phyloP scores from a whole-genome alignment of 2,329 filamentous ascomycete genomes.

The Parasarocladium wereldwijsianum region DNA sequence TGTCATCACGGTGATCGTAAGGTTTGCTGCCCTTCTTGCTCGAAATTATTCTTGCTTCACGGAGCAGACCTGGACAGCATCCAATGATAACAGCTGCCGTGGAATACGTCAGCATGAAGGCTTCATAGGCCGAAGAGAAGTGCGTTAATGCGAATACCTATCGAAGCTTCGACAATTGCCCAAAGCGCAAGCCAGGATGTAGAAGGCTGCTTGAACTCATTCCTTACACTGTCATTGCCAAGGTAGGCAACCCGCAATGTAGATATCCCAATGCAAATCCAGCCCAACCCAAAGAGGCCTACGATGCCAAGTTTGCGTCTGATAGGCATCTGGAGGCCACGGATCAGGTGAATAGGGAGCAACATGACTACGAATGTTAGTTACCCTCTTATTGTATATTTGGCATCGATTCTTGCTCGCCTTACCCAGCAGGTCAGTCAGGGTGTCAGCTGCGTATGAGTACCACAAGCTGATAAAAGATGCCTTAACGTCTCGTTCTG shows the following conservation, averaged over 20 bases:
- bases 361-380: conserved; percentile 6
- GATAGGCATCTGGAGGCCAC: conserved; percentile 6
- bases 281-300: conserved; percentile 8
- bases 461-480: conserved; percentile 8
- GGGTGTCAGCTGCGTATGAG: conserved; percentile 7
- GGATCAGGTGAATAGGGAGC: conserved; percentile 6
- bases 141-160: conserved; percentile 2
- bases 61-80: conserved; percentile 6
- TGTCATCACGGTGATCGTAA: conserved; percentile 3
- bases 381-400: background rate
- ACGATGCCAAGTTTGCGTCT: conserved; percentile 7
- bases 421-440: conserved; percentile 8
- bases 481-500: conserved; percentile 6
- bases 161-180: conserved; percentile 6
- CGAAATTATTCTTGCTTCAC: conserved; percentile 5
- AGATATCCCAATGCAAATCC: conserved; percentile 8
- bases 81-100: conserved; percentile 7
- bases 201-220: conserved; percentile 5
- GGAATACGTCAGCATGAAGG: background rate
- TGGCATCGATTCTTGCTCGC: background rate
- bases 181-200: conserved; percentile 7
- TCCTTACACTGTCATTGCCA: conserved; percentile 1
- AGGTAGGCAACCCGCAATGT: conserved; percentile 7
- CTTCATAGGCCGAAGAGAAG: background rate
- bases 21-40: conserved; percentile 4